These are phyloP conservation scores for Solanum habrochaites DNA, from an alignment of 257 asterid species.

Conservation along the genomic window DNA sequence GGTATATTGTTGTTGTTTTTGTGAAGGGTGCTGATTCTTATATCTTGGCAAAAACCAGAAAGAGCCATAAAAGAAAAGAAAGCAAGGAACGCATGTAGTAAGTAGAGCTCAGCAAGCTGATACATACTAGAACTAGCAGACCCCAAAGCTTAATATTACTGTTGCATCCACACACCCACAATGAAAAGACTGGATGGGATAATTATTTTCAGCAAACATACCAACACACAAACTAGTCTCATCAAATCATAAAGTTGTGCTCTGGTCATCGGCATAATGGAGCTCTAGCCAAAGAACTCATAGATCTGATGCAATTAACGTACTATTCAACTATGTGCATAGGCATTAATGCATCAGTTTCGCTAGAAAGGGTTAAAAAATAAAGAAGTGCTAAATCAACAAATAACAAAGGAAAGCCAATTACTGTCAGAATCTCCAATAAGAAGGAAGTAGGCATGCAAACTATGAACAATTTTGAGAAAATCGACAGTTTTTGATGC, in stretches of 20 bases:
- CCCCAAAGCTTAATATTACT: neutral
- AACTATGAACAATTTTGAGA: conserved; percentile 83
- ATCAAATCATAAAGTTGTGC: neutral
- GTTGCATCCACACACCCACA: neutral
- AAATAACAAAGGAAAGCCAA: conserved; percentile 4
- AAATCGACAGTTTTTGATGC: conserved; percentile 92
- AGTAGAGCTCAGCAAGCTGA: neutral
- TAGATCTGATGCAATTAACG: neutral
- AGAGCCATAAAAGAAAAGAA: neutral
- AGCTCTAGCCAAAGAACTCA: neutral
- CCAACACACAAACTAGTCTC: neutral
- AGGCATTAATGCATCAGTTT: neutral
- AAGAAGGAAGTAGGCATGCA: conserved; percentile 90
- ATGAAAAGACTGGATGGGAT: neutral
- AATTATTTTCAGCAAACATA: neutral
- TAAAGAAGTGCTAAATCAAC: neutral
- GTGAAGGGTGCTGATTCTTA: neutral
- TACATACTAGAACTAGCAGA: neutral
- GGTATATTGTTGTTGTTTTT: neutral
- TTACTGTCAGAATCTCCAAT: conserved; percentile 72
- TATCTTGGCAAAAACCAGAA: neutral
- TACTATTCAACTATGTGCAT: neutral
- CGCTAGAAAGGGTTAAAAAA: neutral
- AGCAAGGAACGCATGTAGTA: neutral
- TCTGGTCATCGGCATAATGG: too few relatives aligned